Conservation (phyloP, 805 yeast genomes). For the Grigorovia transvaalensis region DNA sequence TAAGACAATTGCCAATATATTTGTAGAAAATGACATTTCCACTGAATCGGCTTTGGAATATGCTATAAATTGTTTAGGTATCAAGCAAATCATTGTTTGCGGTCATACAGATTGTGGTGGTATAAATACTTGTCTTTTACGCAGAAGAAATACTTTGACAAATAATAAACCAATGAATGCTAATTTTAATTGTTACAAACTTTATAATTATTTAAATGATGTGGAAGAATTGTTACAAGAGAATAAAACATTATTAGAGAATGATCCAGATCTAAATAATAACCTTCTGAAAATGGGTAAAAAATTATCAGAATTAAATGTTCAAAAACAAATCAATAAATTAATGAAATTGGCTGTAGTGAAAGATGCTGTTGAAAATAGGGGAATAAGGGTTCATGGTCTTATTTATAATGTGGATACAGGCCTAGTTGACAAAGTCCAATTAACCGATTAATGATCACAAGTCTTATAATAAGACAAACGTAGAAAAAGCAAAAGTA, state of each 20-base stretch:
- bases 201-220: conserved; percentile 41
- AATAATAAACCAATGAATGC: conserved; percentile 11
- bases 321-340: conserved; percentile 6
- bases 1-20: conserved; percentile 76
- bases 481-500: neutral
- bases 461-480: neutral
- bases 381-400: conserved; percentile 59
- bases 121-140: conserved; percentile 56
- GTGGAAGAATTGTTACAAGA: conserved; percentile 57
- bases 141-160: conserved; percentile 30
- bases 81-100: conserved; percentile 71
- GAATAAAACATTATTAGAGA: neutral
- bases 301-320: conserved; percentile 3
- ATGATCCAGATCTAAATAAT: neutral
- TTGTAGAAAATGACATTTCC: conserved; percentile 58
- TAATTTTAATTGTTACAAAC: neutral
- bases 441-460: neutral
- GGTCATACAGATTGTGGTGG: conserved; percentile 98
- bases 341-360: conserved; percentile 2
- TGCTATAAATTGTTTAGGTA: conserved; percentile 76
- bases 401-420: conserved; percentile 73
- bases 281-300: conserved; percentile 3
- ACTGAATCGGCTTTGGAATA: conserved; percentile 75
- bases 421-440: conserved; percentile 35
- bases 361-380: conserved; percentile 1